Evolutionary conservation across 73 alveolate genomes (phyloP).

Genomic region (Paramecium sexaurelia): DNA sequence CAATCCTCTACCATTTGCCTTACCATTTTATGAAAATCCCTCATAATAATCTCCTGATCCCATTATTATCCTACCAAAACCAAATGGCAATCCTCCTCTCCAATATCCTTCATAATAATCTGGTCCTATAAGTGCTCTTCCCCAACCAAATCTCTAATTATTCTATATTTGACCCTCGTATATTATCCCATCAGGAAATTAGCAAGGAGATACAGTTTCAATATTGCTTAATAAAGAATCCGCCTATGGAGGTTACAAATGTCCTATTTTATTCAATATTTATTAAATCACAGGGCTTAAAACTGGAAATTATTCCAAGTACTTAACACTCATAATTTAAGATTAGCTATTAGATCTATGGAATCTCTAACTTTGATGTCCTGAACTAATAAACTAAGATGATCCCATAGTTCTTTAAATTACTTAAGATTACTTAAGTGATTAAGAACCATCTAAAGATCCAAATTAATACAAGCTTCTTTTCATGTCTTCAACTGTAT

Average conservation of each 20-base stretch:
- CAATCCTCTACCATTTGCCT: slow-evolving; percentile 64
- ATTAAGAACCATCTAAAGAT: slow-evolving; percentile 4
- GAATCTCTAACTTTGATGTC: background rate
- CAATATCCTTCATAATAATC: slow-evolving; percentile 71
- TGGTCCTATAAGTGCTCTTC: slow-evolving; percentile 50
- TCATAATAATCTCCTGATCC: slow-evolving; percentile 56
- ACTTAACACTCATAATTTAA: background rate
- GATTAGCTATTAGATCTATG: slow-evolving; percentile 34
- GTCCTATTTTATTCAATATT: slow-evolving; percentile 4
- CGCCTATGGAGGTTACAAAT: background rate
- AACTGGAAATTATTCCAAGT: background rate
- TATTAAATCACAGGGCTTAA: background rate
- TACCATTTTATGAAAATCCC: slow-evolving; percentile 41
- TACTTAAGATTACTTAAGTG: background rate
- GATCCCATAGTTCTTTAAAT: background rate
- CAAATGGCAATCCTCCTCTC: slow-evolving; percentile 64
- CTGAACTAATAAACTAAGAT: background rate
- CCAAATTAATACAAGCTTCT: slow-evolving; percentile 1
- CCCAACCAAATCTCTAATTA: slow-evolving; percentile 63
- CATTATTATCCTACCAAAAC: slow-evolving; percentile 61
- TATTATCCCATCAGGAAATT: slow-evolving; percentile 59
- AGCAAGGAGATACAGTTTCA: background rate
- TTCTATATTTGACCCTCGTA: slow-evolving; percentile 65
- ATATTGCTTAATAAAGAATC: background rate
- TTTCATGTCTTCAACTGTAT: slow-evolving; percentile 34